Evolutionary conservation across 441 rosid genomes (phyloP), one percentile per base, ranked within the genome.

Genomic region (Corymbia calophylla): DNA sequence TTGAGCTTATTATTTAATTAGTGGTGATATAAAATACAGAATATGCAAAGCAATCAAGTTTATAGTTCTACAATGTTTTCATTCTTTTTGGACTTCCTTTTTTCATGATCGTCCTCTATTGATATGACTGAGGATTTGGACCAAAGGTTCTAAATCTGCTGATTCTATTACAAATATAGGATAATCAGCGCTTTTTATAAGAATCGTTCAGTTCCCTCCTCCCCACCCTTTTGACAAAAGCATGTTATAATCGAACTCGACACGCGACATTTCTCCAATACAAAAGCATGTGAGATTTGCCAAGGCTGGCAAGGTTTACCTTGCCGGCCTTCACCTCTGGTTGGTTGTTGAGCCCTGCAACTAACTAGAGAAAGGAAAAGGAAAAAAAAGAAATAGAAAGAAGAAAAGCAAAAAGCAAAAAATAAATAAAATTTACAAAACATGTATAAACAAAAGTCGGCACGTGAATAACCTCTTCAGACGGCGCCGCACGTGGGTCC

Each of bases 21-120:
- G 21, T 35, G 62, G 29, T 19, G 10, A 70, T 4, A 70, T 19
- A 11, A 70, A 48, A 35, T 1, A 39, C 0, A 6, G 17, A 39
- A 18, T 32, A 17, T 31, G 18, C 8, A 0, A 19, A 39, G 9
- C 16, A 19, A 70, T 9, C 5, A 1, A 44, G 84, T 13, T 19
- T 44, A 3, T 3, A n/a, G 32, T 21, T 56, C 0, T 56, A 23
- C 14, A 56, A 23, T 3, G 62, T 29, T 56, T 56, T 23, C 23
- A 12, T 9, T 58, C 14, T 23, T 58, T 58, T 9, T 9, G 10
- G 29, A 58, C 29, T 58, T 58, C 62, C 29, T 9, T 23, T 23
- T 58, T 9, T 0, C 1, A 56, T 2, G 29, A 29, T 23, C 5
- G 62, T 58, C 29, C 19, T 58, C 62, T 23, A 0, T 9, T 56